Evolutionary conservation across 805 yeast genomes (phyloP).

Genomic region (Yamadazyma sp.): DNA sequence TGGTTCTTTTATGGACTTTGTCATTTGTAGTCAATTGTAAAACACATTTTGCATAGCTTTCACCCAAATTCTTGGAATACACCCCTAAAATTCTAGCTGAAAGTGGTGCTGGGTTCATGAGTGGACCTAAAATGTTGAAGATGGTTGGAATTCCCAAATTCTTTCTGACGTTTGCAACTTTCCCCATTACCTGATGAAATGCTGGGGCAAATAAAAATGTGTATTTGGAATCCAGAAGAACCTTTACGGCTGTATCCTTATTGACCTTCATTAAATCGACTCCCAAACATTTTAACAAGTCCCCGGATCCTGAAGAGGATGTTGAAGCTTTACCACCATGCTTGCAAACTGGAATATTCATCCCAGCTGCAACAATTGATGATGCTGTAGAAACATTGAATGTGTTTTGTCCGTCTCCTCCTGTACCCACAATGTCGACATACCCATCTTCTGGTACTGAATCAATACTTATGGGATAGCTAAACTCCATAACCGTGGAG

Average conservation of each 20-base stretch:
- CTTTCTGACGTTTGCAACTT: constrained; percentile 75
- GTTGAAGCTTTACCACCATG: constrained; percentile 99
- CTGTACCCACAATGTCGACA: constrained; percentile 95
- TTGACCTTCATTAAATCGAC: constrained; percentile 74
- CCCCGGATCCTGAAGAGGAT: constrained; percentile 92
- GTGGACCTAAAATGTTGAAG: constrained; percentile 91
- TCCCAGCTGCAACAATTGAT: constrained; percentile 92
- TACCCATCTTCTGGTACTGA: constrained; percentile 49
- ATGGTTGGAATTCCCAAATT: constrained; percentile 86
- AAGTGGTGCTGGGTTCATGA: constrained; percentile 84
- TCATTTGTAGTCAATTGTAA: constrained; percentile 52
- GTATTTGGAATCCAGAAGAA: constrained; percentile 49
- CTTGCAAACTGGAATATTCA: constrained; percentile 75
- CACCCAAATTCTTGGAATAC: constrained; percentile 74
- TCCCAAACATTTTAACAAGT: constrained; percentile 75
- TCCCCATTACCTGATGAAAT: constrained; percentile 88
- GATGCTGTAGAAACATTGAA: constrained; percentile 95
- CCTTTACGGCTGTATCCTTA: constrained; percentile 54
- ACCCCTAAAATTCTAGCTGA: constrained; percentile 88
- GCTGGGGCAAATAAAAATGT: constrained; percentile 88
- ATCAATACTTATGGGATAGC: constrained; percentile 49
- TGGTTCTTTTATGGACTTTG: constrained; percentile 51
- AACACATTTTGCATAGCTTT: constrained; percentile 80
- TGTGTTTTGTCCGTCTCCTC: constrained; percentile 98
- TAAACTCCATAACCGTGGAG: constrained; percentile 61